Percentiles rank a stretch among this genome's conserved stretches.
phyloP scores from a whole-genome alignment of 1,284 basidiomycete genomes.

The Pholiota adiposa region DNA sequence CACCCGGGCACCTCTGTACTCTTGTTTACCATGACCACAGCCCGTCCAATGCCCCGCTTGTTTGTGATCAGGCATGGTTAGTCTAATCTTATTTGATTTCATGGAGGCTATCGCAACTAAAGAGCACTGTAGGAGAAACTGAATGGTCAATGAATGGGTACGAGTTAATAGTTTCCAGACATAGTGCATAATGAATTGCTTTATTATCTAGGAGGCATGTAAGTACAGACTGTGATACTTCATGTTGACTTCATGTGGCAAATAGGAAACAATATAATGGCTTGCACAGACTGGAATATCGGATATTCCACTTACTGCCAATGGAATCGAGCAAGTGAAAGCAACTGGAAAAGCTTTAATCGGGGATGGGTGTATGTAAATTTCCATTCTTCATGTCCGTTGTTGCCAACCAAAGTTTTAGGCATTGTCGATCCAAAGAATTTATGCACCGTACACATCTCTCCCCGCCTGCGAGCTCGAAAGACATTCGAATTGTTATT shows the following conservation, averaged over 20 bases:
- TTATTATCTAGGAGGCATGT: slow-evolving; percentile 72
- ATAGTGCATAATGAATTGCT: not conserved
- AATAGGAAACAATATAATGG: not conserved
- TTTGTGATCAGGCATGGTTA: slow-evolving; percentile 80
- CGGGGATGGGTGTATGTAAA: slow-evolving; percentile 71
- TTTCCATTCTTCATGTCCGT: not conserved
- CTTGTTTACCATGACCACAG: slow-evolving; percentile 31
- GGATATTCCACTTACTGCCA: slow-evolving; percentile 86
- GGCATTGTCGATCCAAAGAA: slow-evolving; percentile 75
- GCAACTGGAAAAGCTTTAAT: slow-evolving; percentile 70
- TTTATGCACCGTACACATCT: slow-evolving; percentile 80
- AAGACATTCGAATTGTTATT: slow-evolving; percentile 86
- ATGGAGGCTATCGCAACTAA: not conserved
- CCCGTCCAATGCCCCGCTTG: slow-evolving; percentile 70
- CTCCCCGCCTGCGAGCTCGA: slow-evolving; percentile 84
- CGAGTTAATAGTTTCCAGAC: slow-evolving; percentile 10
- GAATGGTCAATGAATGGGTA: slow-evolving; percentile 92
- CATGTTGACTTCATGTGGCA: not conserved
- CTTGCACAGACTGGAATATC: slow-evolving; percentile 76
- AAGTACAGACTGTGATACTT: slow-evolving; percentile 28
- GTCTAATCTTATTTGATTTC: slow-evolving; percentile 13
- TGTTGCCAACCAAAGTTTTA: not conserved
- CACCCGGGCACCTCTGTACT: too few relatives aligned
- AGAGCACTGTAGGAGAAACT: slow-evolving; percentile 71
- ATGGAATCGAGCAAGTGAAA: slow-evolving; percentile 78